Conservation (phyloP, 805 yeast species). For the Wickerhamomyces xylosicus region DNA sequence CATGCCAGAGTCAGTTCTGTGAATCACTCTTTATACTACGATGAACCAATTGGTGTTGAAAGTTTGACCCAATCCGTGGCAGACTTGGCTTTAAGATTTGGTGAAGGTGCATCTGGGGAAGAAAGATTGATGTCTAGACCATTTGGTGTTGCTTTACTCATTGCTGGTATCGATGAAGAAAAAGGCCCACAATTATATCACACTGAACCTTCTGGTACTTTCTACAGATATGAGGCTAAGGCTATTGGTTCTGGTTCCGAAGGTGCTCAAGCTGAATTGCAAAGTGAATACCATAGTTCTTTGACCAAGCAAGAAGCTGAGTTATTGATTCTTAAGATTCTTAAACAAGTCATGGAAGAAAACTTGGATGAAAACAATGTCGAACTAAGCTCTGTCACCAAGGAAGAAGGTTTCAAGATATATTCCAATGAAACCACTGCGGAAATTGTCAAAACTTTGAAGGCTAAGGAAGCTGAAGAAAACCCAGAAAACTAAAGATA, state of each 20-base stretch:
- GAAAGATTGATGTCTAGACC: conserved; percentile 92
- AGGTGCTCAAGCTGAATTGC: conserved; percentile 97
- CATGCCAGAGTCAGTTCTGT: conserved; percentile 90
- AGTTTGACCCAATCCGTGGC: conserved; percentile 93
- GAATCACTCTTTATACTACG: conserved; percentile 82
- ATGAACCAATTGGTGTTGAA: conserved; percentile 88
- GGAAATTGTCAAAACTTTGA: conserved; percentile 65
- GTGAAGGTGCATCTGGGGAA: conserved; percentile 96
- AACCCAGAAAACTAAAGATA: background rate
- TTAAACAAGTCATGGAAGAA: conserved; percentile 99
- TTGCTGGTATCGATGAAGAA: conserved; percentile 89
- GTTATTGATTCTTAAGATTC: conserved; percentile 71
- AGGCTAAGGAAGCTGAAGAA: conserved; percentile 54
- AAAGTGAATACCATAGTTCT: conserved; percentile 91
- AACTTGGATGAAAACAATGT: conserved; percentile 91
- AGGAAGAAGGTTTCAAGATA: conserved; percentile 74
- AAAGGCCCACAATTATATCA: conserved; percentile 95
- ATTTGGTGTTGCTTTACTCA: conserved; percentile 92
- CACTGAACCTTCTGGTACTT: conserved; percentile 99
- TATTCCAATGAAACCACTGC: conserved; percentile 79
- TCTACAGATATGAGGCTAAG: conserved; percentile 94
- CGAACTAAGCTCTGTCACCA: conserved; percentile 88
- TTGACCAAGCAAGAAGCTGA: conserved; percentile 91
- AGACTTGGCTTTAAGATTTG: conserved; percentile 91
- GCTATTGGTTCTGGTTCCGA: conserved; percentile 99